phyloP scores from a whole-genome alignment of 2,329 filamentous ascomycete species.

The Fusarium sp. region DNA sequence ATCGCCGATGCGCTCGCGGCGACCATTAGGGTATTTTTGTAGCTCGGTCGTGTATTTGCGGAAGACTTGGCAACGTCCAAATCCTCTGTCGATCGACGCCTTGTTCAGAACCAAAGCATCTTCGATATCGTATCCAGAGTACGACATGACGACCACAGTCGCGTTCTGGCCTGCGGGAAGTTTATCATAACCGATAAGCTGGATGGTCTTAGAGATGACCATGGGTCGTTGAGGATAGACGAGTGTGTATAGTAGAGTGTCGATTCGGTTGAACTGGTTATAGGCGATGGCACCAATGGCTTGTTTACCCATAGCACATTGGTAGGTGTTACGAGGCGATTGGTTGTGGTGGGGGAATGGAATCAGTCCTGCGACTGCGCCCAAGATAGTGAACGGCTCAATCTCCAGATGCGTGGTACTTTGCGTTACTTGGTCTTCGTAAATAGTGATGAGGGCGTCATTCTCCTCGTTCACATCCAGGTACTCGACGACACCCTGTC shows the following conservation, averaged over 20 bases:
- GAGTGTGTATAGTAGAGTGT: conserved; percentile 94
- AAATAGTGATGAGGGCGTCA: conserved; percentile 91
- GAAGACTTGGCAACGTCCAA: conserved; percentile 98
- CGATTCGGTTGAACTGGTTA: conserved; percentile 97
- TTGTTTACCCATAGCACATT: conserved; percentile 99
- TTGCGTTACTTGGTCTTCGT: conserved; percentile 84
- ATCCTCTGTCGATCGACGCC: conserved; percentile 92
- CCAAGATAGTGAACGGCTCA: conserved; percentile 95
- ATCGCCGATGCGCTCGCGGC: conserved; percentile 72
- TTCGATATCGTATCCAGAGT: conserved; percentile 99
- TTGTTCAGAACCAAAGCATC: conserved; percentile 98
- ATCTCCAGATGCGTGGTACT: conserved; percentile 96
- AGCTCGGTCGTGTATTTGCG: conserved; percentile 90
- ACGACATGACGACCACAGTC: conserved; percentile 98
- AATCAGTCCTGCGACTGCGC: conserved; percentile 94
- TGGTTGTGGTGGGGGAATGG: conserved; percentile 99
- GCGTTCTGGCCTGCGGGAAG: conserved; percentile 97
- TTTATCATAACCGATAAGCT: conserved; percentile 97
- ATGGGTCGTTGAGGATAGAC: conserved; percentile 98
- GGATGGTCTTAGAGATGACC: conserved; percentile 97
- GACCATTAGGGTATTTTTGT: conserved; percentile 90
- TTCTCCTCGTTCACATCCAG: conserved; percentile 99
- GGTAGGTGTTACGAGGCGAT: conserved; percentile 97
- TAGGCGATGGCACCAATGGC: conserved; percentile 98
- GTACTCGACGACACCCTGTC: conserved; percentile 91